Base-by-base conservation (phyloP, 176 grass and related monocot species). In the Calamus simplicifolius region DNA sequence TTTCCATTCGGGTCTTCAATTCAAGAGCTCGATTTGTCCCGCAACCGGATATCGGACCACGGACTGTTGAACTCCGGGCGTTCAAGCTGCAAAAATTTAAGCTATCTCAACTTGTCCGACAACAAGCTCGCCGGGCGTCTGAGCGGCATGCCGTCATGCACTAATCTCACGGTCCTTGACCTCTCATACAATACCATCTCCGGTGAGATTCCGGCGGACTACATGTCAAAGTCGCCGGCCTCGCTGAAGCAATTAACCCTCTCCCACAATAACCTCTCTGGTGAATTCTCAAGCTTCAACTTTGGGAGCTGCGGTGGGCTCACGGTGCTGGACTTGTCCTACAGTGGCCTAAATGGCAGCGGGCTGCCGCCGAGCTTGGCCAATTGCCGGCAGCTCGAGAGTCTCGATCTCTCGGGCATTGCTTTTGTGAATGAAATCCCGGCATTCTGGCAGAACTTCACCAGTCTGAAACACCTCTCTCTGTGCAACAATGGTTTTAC, bases 41-140 rank as follows among this genome's bases (percentile, higher is more conserved):
- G 75, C 52, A 97, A 97, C 81, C 15, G 4, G 3, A 51, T 97
- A 19, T 63, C 66, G 0, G 84, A 97, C 58, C 51, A 57, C 25
- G 71, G 64, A 29, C 77, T 97, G 14, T 70, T 97, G 14, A 88
- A 80, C 75, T 85, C 85, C 84, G 82, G 87, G 27, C 55, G 91
- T 7, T 67, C 87, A 4, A 73, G 66, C 53, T 97, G 93, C 79
- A 72, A 81, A 15, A 48, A 69, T 19, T 50, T 97, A 26, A 78
- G 57, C 5, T 78, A 88, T 81, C 84, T 97, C 73, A 97, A 97
- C 78, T 66, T 97, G 62, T 97, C 93, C 28, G 81, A 29, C n/a
- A 97, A 97, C 81, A 69, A 66, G 31, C 77, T 97, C 74, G 7
- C 70, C 27, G 73, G 84, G 3, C 55, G 28, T 38, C 63, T 97